phyloP scores from a whole-genome alignment of 1,139 yeast species.

The Dujonia santamariae region DNA sequence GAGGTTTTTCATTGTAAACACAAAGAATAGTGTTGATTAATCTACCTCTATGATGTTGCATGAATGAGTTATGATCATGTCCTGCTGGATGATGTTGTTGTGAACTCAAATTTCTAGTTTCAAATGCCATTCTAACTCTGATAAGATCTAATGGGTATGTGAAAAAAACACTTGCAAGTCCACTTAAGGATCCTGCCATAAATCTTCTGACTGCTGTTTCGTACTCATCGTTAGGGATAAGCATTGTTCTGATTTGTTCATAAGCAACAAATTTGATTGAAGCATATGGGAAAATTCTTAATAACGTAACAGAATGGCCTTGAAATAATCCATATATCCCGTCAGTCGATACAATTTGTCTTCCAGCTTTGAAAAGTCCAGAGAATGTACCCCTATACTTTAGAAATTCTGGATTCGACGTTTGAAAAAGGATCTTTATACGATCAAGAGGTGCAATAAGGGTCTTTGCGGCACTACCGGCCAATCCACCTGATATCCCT shows the following conservation, averaged over 20 bases:
- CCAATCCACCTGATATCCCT: constrained; percentile 93
- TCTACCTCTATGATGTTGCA: constrained; percentile 46
- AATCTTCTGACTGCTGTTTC: constrained; percentile 83
- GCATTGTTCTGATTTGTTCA: constrained; percentile 79
- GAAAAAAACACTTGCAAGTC: constrained; percentile 79
- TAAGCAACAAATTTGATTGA: constrained; percentile 97
- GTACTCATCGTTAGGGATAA: constrained; percentile 70
- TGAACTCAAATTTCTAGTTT: constrained; percentile 42
- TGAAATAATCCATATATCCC: constrained; percentile 86
- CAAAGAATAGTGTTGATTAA: constrained; percentile 49
- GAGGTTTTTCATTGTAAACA: constrained; percentile 65
- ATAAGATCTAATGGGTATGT: constrained; percentile 92
- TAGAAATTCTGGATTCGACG: constrained; percentile 84
- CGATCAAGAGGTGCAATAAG: constrained; percentile 94
- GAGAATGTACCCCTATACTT: constrained; percentile 76
- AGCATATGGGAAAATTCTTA: constrained; percentile 94
- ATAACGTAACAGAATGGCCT: constrained; percentile 91
- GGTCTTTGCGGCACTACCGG: constrained; percentile 95
- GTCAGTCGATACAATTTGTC: constrained; percentile 60
- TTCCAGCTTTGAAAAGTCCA: constrained; percentile 75
- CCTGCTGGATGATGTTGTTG: constrained; percentile 13
- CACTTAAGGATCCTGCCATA: constrained; percentile 86
- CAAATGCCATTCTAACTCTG: constrained; percentile 89
- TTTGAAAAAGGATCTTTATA: constrained; percentile 90
- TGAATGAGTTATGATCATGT: constrained; percentile 20